Base-by-base conservation (phyloP, 768 basidiomycete species). In the Hericium alpestre region DNA sequence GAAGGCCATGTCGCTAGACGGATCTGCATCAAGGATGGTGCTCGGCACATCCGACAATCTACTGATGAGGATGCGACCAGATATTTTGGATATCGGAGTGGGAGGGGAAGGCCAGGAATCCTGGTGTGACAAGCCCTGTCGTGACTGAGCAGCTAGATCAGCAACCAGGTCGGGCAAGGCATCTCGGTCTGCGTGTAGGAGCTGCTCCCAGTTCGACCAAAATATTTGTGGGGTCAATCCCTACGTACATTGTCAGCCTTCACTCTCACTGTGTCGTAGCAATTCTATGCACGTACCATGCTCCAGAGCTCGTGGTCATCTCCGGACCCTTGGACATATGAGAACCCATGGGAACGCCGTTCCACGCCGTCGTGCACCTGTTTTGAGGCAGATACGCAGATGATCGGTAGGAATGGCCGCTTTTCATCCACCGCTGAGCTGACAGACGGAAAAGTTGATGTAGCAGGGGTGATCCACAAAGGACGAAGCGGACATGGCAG, bases 271-370 rank as follows among this genome's bases (percentile, higher is more conserved):
- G 9, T 10, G 2, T 32, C 32, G 6, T 32, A 10, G 54, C 54
- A 39, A 53, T 38, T 25, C 52, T 37, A 41, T 18, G 32, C 15
- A 66, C 74, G 32, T 56, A 88, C 89, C 81, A 81, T 80, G 27
- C 84, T 79, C 93, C 92, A 94, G 5, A 87, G 74, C 69, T 96
- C 93, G 65, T 94, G 91, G 64, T 98, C 95, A 64, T 97, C 95
- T 0, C 93, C 95, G 0, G 89, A 90, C 1, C 95, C 95, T 68
- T 95, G 93, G 8, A 97, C 80, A 66, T 97, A 97, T 20, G 83
- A 75, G 66, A 85, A 96, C 0, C 89, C 90, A n/a, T 74, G 70
- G 9, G 73, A 61, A 0, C 86, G 79, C 20, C 87, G 74, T 58
- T 87, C 84, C 1, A 79, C 56, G 7, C 82, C 83, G 2, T 82